These are phyloP conservation scores for Parmelia sp. DNA, from an alignment of 495 filamentous ascomycete species.

Conservation along the genomic window DNA sequence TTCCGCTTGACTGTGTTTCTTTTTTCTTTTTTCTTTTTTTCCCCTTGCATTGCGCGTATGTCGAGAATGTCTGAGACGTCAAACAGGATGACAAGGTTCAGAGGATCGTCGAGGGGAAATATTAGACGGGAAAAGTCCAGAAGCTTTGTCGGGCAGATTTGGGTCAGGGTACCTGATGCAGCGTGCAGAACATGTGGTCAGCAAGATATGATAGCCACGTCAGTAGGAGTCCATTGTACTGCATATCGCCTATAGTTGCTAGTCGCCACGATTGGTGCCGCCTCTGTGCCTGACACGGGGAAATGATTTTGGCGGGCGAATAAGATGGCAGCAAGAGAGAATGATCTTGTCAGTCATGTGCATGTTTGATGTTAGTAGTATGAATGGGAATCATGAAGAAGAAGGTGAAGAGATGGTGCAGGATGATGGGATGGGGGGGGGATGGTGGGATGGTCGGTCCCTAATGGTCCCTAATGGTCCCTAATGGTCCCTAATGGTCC, in stretches of 20 bases:
- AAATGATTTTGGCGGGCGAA: background rate
- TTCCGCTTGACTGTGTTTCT: no score
- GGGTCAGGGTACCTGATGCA: background rate
- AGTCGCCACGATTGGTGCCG: background rate
- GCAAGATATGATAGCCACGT: background rate
- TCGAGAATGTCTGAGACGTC: background rate
- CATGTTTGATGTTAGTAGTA: background rate
- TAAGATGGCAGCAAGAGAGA: background rate
- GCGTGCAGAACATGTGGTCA: background rate
- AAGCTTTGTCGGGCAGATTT: background rate
- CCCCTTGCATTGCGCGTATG: background rate
- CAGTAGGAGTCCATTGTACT: background rate
- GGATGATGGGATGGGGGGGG: background rate
- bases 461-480: no score
- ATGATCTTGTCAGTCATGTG: background rate
- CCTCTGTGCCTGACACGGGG: background rate
- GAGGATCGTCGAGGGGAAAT: no score
- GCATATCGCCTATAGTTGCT: background rate
- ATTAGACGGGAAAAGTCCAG: background rate
- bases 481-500: no score
- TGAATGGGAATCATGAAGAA: background rate
- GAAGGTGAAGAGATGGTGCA: background rate
- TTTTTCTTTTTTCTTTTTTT: no score
- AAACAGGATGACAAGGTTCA: no score
- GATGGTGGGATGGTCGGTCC: no score